phyloP scores from a whole-genome alignment of 805 yeast genomes.

The Starmerella floris region DNA sequence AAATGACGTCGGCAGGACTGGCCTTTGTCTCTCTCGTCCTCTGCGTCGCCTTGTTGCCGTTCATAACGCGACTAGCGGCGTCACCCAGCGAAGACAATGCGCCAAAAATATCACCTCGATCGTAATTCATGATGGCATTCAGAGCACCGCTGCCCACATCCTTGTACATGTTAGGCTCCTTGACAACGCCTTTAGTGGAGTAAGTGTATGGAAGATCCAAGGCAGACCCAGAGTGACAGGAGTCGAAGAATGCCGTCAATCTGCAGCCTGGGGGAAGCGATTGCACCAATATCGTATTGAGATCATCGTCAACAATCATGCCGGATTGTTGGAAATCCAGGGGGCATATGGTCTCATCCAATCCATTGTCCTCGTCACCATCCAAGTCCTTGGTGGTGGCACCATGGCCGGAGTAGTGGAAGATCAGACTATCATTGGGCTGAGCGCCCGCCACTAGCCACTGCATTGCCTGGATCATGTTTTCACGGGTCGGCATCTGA shows the following conservation, averaged over 20 bases:
- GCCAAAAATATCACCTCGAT: slow-evolving; percentile 40
- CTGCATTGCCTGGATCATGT: slow-evolving; percentile 64
- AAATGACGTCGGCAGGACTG: slow-evolving; percentile 64
- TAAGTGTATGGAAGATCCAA: slow-evolving; percentile 68
- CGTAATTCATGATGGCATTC: slow-evolving; percentile 45
- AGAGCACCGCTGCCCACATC: slow-evolving; percentile 60
- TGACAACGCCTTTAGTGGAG: slow-evolving; percentile 69
- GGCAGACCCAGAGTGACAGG: slow-evolving; percentile 78
- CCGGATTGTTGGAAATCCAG: slow-evolving; percentile 58
- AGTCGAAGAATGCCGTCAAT: slow-evolving; percentile 67
- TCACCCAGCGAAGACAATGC: slow-evolving; percentile 33
- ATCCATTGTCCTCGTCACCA: slow-evolving; percentile 66
- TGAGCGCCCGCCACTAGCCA: slow-evolving; percentile 66
- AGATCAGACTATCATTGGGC: slow-evolving; percentile 64
- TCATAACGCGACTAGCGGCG: slow-evolving; percentile 13
- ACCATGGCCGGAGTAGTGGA: slow-evolving; percentile 84
- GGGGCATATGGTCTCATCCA: slow-evolving; percentile 61
- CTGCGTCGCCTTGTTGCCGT: slow-evolving; percentile 12
- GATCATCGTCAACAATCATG: slow-evolving; percentile 55
- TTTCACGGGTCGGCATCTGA: slow-evolving; percentile 47
- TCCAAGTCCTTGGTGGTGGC: slow-evolving; percentile 55
- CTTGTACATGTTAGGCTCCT: slow-evolving; percentile 66
- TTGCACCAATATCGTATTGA: slow-evolving; percentile 58
- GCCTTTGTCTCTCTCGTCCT: slow-evolving; percentile 37
- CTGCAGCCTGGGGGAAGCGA: slow-evolving; percentile 62